Conservation (phyloP, 331 rosid species). For the Erythrophleum ivorense region DNA sequence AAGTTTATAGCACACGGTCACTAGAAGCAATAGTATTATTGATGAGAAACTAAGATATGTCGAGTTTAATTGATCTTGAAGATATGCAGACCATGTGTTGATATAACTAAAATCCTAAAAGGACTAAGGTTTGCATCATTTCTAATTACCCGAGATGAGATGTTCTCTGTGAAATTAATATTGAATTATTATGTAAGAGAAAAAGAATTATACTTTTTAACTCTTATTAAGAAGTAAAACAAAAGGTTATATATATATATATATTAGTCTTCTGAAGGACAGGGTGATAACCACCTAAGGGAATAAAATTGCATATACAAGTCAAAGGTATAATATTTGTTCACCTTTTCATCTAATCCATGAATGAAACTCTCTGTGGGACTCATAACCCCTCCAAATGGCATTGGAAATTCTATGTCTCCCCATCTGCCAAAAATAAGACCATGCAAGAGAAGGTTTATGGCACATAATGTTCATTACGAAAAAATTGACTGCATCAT, state of each 20-base stretch:
- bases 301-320: conserved; percentile 14
- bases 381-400: conserved; percentile 96
- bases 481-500: background rate
- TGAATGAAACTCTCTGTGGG: conserved; percentile 81
- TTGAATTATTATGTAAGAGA: conserved; percentile 5
- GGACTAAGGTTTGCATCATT: conserved; percentile 1
- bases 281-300: conserved; percentile 1
- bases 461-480: conserved; percentile 21
- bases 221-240: background rate
- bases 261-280: background rate
- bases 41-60: conserved; percentile 10
- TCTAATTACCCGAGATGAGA: conserved; percentile 9
- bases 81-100: background rate
- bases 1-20: conserved; percentile 7
- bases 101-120: background rate
- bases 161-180: conserved; percentile 9
- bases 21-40: conserved; percentile 26
- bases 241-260: too few relatives aligned
- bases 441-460: conserved; percentile 30
- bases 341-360: conserved; percentile 92
- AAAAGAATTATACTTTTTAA: background rate
- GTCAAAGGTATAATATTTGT: conserved; percentile 35
- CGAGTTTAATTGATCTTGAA: conserved; percentile 15
- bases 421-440: conserved; percentile 79
- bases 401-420: conserved; percentile 83